Base-by-base conservation (phyloP, 441 rosid species). In the Kokia cookei region DNA sequence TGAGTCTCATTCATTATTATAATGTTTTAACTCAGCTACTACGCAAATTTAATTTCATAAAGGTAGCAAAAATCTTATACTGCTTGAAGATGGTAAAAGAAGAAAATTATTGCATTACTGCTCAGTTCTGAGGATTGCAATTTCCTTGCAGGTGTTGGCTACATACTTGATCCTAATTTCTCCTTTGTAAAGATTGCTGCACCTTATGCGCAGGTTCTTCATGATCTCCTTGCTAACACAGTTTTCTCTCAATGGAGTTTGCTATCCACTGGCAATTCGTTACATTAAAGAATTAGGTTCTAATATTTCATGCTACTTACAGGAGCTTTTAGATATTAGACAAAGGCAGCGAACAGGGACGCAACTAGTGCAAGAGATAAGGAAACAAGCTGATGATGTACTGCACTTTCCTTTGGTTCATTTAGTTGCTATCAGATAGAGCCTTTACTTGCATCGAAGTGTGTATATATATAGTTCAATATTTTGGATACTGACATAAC, bases 301-400 rank as follows among this genome's bases (percentile, higher is more conserved):
- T 74, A 24, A 75, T n/a, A 29, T 3, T 78, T 61, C 42, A n/a
- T 64, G 58, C 53, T 43, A 43, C 65, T 72, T 79, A 42, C 90
- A 94, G 98, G 99, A 95, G 82, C 93, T 95, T 71, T 81, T 95
- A 75, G 98, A 91, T 79, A 13, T 82, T 17, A 86, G 85, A 82
- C 88, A 84, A 77, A 75, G 73, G 73, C 91, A 69, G 64, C 86
- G 54, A 22, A 55, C 82, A 0, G 98, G 98, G 73, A 84, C 92
- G 13, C 90, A 80, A 73, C 83, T 95, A 7, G 99, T 95, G 72
- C 80, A 88, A 72, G 82, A 90, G 77, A 85, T 95, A 75, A 85
- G 93, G 84, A 95, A 90, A 85, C 98, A 90, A 70, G 99, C 99
- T 0, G 88, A 89, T n/a, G 91, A 95, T 85, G 99, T 93, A 92